phyloP scores from a whole-genome alignment of 352 stramenopile genomes.

The Phytophthora constricta region DNA sequence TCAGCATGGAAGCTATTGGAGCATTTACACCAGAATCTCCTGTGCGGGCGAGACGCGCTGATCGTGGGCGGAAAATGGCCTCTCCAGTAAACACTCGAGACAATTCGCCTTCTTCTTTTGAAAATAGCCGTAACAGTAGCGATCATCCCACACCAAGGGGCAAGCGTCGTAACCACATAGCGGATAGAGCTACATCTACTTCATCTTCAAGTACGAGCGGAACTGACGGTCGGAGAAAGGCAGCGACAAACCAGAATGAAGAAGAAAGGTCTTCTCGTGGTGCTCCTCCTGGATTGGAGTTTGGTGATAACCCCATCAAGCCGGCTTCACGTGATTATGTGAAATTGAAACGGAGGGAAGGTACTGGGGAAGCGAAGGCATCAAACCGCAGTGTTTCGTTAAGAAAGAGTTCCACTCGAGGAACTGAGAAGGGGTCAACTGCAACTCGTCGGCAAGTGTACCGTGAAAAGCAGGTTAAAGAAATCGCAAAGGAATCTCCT shows the following conservation, averaged over 20 bases:
- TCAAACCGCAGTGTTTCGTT: slow-evolving; percentile 25
- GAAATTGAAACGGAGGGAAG: slow-evolving; percentile 25
- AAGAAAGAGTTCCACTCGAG: slow-evolving; percentile 31
- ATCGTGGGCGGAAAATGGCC: slow-evolving; percentile 19
- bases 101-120: slow-evolving; percentile 10
- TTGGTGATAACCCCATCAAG: slow-evolving; percentile 22
- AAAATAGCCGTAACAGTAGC: slow-evolving; percentile 7
- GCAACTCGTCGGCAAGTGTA: slow-evolving; percentile 58
- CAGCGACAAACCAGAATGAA: slow-evolving; percentile 21
- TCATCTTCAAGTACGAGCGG: slow-evolving; percentile 8
- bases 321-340: slow-evolving; percentile 4
- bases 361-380: slow-evolving; percentile 23
- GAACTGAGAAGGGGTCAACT: slow-evolving; percentile 26
- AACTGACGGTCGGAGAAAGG: slow-evolving; percentile 18
- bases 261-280: background rate
- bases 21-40: slow-evolving; percentile 23
- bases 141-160: slow-evolving; percentile 25
- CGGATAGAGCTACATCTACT: slow-evolving; percentile 9
- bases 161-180: slow-evolving; percentile 25
- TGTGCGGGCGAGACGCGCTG: slow-evolving; percentile 19
- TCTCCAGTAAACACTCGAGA: slow-evolving; percentile 8
- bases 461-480: slow-evolving; percentile 60
- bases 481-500: slow-evolving; percentile 18
- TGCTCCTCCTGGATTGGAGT: slow-evolving; percentile 18
- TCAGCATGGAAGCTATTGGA: slow-evolving; percentile 27